These are phyloP conservation scores for Corymbia maculata DNA, from an alignment of 345 rosid species.

Conservation along the genomic window DNA sequence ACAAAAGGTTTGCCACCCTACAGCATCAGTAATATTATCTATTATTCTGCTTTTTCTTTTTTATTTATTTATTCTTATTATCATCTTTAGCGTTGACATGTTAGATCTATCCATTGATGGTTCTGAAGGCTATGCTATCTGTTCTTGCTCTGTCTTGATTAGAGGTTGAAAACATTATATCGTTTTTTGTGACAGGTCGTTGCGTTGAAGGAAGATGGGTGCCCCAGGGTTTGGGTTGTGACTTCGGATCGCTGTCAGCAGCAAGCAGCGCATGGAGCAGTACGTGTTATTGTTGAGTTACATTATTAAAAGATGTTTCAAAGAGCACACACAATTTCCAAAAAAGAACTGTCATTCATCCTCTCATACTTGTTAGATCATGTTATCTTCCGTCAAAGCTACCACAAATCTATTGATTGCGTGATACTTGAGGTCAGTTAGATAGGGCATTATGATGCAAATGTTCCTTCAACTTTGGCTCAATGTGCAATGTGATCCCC, in stretches of 20 bases:
- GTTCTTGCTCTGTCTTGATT: not conserved
- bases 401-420: not conserved
- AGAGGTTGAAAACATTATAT: not conserved
- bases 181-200: conserved; percentile 45
- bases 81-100: not conserved
- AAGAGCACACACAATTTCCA: not conserved
- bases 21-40: not conserved
- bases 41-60: not conserved
- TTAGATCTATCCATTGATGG: not conserved
- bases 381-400: not conserved
- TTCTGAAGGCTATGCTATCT: not conserved
- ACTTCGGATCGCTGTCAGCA: conserved; percentile 82
- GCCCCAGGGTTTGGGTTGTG: conserved; percentile 94
- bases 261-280: conserved; percentile 91
- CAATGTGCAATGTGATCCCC: not conserved
- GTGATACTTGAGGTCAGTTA: not conserved
- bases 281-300: conserved; percentile 12
- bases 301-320: not conserved
- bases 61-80: not conserved
- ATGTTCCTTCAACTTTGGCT: not conserved
- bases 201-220: conserved; percentile 79
- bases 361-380: not conserved
- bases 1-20: not conserved
- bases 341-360: not conserved
- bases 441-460: not conserved